These are phyloP conservation scores for Usnea hakonensis DNA, from an alignment of 495 filamentous ascomycete species.

Conservation along the genomic window DNA sequence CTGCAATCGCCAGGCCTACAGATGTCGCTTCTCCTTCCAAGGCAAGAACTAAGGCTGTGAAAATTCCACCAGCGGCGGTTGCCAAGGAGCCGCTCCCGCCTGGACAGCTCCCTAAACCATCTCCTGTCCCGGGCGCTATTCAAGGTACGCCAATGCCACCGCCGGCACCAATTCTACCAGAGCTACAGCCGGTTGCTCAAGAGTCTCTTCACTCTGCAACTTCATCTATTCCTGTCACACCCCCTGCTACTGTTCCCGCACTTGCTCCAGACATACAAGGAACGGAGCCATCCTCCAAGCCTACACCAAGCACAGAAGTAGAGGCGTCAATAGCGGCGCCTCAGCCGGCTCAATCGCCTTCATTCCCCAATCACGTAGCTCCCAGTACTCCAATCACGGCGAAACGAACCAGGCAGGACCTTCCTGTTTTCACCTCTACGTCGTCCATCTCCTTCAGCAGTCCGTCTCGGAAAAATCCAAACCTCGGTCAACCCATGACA, in stretches of 20 bases:
- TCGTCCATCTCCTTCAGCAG: constrained; percentile 44
- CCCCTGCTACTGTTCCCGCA: not conserved
- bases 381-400: constrained; percentile 27
- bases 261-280: not conserved
- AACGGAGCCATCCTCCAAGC: not conserved
- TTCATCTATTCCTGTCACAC: not conserved
- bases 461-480: not conserved
- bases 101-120: constrained; percentile 25
- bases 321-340: not conserved
- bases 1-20: constrained; percentile 4
- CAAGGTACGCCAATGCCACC: not conserved
- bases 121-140: constrained; percentile 21
- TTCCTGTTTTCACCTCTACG: constrained; percentile 47
- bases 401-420: constrained; percentile 34
- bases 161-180: not conserved
- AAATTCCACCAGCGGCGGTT: not conserved
- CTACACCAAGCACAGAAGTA: not conserved
- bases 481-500: not conserved
- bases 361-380: constrained; percentile 8
- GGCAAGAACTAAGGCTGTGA: constrained; percentile 16
- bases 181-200: constrained; percentile 2
- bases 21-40: constrained; percentile 25
- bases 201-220: not conserved
- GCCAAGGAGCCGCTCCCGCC: not conserved
- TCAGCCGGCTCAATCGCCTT: constrained; percentile 1